Base-by-base conservation (phyloP, 1,139 yeast genomes). In the Suhomyces bribrorum region DNA sequence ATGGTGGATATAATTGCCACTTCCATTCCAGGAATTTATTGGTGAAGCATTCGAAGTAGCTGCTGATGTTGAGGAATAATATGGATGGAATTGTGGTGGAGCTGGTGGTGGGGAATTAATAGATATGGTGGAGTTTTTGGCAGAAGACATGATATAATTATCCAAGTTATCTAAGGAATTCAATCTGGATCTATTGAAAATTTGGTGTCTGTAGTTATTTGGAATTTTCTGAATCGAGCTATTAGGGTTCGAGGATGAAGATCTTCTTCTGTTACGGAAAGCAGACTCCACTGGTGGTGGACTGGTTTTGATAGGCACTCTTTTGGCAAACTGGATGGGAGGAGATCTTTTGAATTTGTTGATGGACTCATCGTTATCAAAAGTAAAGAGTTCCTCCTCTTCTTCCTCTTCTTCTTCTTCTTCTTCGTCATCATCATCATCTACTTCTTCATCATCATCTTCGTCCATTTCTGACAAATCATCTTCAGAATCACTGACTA, bases 401-500 rank as follows among this genome's bases (percentile, higher is more conserved):
- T 59, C 64, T 16, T 54, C 62, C 30, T 52, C 55, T 22, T 51
- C 55, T 4, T 41, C 46, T 3, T 48, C 56, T 29, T 53, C 56
- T 6, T 52, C 60, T 24, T 49, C 57, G 11, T 53, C 58, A 7
- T 53, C 59, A n/a, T 45, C 54, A 7, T 35, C 35, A 2, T 27
- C 37, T 2, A 28, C 39, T n/a, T 49, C 51, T 24, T 53, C 62
- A 26, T 49, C 66, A 32, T 52, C 57, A 13, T 52, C 62, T n/a
- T 53, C 61, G 8, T 57, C 64, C 32, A 42, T 39, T 22, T 33
- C 53, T 12, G 46, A 42, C 28, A 43, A 45, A 3, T 52, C 79
- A 36, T 70, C 81, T 37, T 73, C 79, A 13, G 69, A 65, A 53
- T 70, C 76, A 34, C 65, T 64, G 26, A 63, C 67, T 30, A 69